phyloP scores from a whole-genome alignment of 2,329 filamentous ascomycete genomes.

The Monilinia aucupariae region DNA sequence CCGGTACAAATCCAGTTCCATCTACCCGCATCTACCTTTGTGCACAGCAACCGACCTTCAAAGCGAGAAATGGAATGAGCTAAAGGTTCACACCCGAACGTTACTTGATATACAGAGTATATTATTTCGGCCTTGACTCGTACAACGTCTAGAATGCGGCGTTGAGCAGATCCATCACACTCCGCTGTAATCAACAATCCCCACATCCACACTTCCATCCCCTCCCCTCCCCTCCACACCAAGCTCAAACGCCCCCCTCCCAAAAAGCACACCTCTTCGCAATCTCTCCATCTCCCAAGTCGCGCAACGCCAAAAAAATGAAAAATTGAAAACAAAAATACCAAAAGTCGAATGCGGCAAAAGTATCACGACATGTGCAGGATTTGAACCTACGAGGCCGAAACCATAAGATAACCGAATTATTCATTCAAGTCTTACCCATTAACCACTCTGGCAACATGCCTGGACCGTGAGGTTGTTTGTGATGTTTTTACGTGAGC shows the following conservation, averaged over 20 bases:
- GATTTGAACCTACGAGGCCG: constrained; percentile 19
- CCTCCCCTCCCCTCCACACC: too few relatives aligned
- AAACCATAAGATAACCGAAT: constrained; percentile 19
- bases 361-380: constrained; percentile 13
- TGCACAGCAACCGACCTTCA: background rate
- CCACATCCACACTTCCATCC: too few relatives aligned
- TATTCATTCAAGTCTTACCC: constrained; percentile 17
- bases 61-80: background rate
- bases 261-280: too few relatives aligned
- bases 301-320: background rate
- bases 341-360: background rate
- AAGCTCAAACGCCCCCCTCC: too few relatives aligned
- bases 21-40: too few relatives aligned
- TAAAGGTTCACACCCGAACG: background rate
- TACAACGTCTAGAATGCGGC: too few relatives aligned
- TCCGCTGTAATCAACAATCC: too few relatives aligned
- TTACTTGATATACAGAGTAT: too few relatives aligned
- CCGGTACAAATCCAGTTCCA: background rate
- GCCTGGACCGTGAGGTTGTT: background rate
- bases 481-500: background rate
- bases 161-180: too few relatives aligned
- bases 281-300: too few relatives aligned
- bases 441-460: constrained; percentile 19
- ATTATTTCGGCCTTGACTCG: too few relatives aligned
- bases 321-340: too few relatives aligned